Evolutionary conservation across 2,329 filamentous ascomycete species (phyloP), one percentile per base, ranked within the genome.

Genomic region (Aspergillus aculeatinus): DNA sequence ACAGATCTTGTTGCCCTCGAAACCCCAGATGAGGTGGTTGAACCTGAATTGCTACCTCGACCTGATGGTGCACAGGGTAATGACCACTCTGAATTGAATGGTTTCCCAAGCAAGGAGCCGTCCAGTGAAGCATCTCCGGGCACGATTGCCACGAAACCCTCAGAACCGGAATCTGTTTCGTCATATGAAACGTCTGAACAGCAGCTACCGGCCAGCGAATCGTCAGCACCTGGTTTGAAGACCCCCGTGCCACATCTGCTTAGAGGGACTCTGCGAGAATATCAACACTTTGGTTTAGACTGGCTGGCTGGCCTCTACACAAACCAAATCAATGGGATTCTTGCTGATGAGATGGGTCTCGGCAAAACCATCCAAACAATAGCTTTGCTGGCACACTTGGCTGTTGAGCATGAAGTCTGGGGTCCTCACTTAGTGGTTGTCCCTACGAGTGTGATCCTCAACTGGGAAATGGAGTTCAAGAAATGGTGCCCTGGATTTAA

Each of bases 391-490:
- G 95, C 95, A 4, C 94, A 99, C 73, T 83, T 99, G 39, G 95
- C 96, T 9, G 93, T 93, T 63, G 85, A 92, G 44, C 90, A 96
- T 72, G 87, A 92, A 70, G 87, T 96, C 5, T 99, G 95, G 96
- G 95, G 96, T 0, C 92, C 95, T 0, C 95, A 99, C 80, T 81
- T 99, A 25, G 91, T 99, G 52, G 90, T 99, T 62, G 95, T 99
- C 2, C 95, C 95, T 1, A 99, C 95, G 2, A 98, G 93, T 76
- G 96, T 99, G 52, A 97, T 99, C 84, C 86, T 99, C 65, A 99
- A 99, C 73, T 99, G 95, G 95, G 96, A 99, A 75, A 98, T 98
- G 90, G 95, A 99, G 77, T 99, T 99, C 83, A 98, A 98, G 73
- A 99, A 99, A 74, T 99, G 80, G 87, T 91, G 93, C 59, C 95